Percentiles rank a stretch among this genome's conserved stretches.
These are phyloP conservation scores for Glomus cerebriforme DNA, from an alignment of 192 early-diverging fungal species.

Conservation along the genomic window DNA sequence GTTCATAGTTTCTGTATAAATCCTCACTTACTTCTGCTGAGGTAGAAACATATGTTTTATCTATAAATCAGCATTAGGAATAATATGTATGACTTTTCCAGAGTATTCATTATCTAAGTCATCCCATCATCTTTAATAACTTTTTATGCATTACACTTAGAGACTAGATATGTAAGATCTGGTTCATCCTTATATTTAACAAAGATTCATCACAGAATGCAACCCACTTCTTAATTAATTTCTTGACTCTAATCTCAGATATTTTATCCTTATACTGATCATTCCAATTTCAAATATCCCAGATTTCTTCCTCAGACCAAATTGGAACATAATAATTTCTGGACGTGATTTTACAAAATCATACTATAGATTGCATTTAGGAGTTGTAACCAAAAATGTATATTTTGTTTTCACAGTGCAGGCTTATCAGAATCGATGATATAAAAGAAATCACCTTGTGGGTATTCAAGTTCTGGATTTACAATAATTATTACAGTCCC, in stretches of 20 bases:
- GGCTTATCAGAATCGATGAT: too few species aligned
- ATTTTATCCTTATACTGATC: slow-evolving; percentile 7
- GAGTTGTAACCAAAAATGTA: too few species aligned
- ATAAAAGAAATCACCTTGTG: too few species aligned
- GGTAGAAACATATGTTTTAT: background rate
- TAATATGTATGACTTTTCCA: slow-evolving; percentile 17
- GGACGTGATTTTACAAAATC: background rate
- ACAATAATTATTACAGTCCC: too few species aligned
- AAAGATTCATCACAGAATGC: background rate
- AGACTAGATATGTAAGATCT: background rate
- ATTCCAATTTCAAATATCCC: slow-evolving; percentile 17
- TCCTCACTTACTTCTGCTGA: background rate
- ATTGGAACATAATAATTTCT: slow-evolving; percentile 5
- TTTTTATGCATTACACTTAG: background rate
- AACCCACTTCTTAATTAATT: slow-evolving; percentile 13
- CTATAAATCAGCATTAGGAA: slow-evolving; percentile 23
- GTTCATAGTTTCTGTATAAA: background rate
- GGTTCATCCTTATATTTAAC: slow-evolving; percentile 18
- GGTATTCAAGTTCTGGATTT: too few species aligned
- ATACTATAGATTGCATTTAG: too few species aligned
- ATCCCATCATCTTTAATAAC: background rate
- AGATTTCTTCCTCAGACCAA: slow-evolving; percentile 21
- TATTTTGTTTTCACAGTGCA: too few species aligned
- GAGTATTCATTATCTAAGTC: slow-evolving; percentile 20
- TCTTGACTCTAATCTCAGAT: slow-evolving; percentile 15